Evolutionary conservation across 2,329 filamentous ascomycete genomes (phyloP).

Genomic region (Sarocladium strictum): DNA sequence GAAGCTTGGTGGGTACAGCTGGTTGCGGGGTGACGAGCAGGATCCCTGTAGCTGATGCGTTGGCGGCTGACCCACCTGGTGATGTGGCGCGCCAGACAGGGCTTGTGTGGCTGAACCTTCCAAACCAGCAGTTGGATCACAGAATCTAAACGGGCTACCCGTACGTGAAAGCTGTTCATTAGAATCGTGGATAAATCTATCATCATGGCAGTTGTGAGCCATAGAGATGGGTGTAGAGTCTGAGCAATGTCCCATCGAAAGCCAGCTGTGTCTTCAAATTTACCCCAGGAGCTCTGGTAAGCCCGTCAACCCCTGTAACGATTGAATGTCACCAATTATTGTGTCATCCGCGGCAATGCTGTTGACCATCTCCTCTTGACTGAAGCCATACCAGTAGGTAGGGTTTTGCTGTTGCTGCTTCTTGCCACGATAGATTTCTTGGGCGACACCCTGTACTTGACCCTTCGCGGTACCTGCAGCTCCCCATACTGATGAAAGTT

Average conservation of each 20-base stretch:
- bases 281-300: not conserved
- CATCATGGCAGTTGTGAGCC: not conserved
- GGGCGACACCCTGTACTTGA: conserved; percentile 74
- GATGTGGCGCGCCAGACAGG: not conserved
- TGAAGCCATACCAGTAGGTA: conserved; percentile 42
- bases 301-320: not conserved
- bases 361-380: conserved; percentile 43
- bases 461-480: conserved; percentile 63
- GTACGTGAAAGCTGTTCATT: no score
- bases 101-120: not conserved
- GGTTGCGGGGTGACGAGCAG: conserved; percentile 8
- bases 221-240: no score
- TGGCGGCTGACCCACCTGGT: not conserved
- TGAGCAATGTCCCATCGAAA: no score
- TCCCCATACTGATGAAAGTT: conserved; percentile 64
- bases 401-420: conserved; percentile 47
- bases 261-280: no score
- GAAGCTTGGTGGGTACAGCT: conserved; percentile 5
- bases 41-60: conserved; percentile 9
- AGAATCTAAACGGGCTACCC: no score
- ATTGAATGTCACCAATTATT: conserved; percentile 44
- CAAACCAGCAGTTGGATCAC: no score
- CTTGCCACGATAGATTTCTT: conserved; percentile 61
- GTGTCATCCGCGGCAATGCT: conserved; percentile 45
- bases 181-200: not conserved